Evolutionary conservation across 768 basidiomycete genomes (phyloP).

Genomic region (Rhizopogon vinicolor): DNA sequence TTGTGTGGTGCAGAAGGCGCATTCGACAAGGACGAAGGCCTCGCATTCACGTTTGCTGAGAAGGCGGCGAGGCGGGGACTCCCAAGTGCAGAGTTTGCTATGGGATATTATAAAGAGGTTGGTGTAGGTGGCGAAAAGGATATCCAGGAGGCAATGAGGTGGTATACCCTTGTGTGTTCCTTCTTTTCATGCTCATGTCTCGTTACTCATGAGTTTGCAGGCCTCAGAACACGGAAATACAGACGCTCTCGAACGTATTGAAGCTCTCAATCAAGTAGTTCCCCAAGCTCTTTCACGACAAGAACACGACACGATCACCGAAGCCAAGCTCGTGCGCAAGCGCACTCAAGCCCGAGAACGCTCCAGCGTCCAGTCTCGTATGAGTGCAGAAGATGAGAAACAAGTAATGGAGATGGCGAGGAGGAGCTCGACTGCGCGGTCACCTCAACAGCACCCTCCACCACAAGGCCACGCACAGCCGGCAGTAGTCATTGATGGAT

Average conservation of each 20-base stretch:
- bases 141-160: constrained; percentile 59
- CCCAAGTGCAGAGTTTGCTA: constrained; percentile 85
- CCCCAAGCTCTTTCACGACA: constrained; percentile 67
- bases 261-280: constrained; percentile 56
- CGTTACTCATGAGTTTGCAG: constrained; percentile 27
- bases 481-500: constrained; percentile 10
- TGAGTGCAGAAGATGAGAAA: constrained; percentile 28
- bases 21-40: constrained; percentile 83
- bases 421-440: constrained; percentile 38
- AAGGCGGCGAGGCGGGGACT: constrained; percentile 76
- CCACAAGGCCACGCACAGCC: constrained; percentile 4
- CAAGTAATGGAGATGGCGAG: constrained; percentile 53
- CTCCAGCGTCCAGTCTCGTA: constrained; percentile 32
- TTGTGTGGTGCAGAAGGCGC: constrained; percentile 74
- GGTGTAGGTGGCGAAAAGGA: constrained; percentile 77
- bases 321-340: constrained; percentile 75
- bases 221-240: constrained; percentile 74
- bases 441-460: constrained; percentile 9
- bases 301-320: constrained; percentile 78
- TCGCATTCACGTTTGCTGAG: constrained; percentile 87
- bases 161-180: constrained; percentile 64
- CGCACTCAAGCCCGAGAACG: constrained; percentile 70
- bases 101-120: constrained; percentile 94
- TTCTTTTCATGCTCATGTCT: background rate
- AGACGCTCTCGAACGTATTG: constrained; percentile 74